Percentiles rank a stretch among this genome's conserved stretches.
Evolutionary conservation across 768 basidiomycete genomes (phyloP).

Genomic region (Leccinum imitatum): DNA sequence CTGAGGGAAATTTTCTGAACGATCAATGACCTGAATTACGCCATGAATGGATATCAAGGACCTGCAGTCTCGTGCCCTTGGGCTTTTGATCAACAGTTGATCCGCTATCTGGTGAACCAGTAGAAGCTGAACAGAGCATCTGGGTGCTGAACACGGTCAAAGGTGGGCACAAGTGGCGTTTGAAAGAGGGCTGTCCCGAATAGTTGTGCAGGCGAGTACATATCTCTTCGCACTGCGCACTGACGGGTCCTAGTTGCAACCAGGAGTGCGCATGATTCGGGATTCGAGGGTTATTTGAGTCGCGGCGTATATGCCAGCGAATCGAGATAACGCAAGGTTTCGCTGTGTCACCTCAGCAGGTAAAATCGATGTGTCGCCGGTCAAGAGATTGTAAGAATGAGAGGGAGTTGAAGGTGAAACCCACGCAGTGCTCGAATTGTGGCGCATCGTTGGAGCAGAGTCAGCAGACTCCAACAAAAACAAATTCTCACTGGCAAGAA

Average conservation of each 20-base stretch:
- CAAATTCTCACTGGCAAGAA: constrained; percentile 1
- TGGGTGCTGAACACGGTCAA: neutral
- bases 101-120: neutral
- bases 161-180: constrained; percentile 1
- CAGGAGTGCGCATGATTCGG: neutral
- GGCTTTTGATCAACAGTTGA: neutral
- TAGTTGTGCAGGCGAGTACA: constrained; percentile 11
- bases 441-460: neutral
- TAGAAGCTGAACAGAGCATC: neutral
- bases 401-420: neutral
- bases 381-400: neutral
- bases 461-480: neutral
- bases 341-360: neutral
- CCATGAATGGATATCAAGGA: neutral
- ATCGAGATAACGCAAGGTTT: neutral
- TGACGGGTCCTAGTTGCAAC: neutral
- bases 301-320: neutral
- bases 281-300: neutral
- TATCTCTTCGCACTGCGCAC: neutral
- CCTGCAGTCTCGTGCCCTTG: neutral
- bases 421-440: neutral
- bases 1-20: neutral
- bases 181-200: neutral
- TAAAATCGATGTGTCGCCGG: neutral
- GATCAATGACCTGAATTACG: neutral